A percentile compares a stretch with the other conserved stretches of the same genome.
phyloP scores from a whole-genome alignment of 306 rosid species.

The Rosa chinensis region DNA sequence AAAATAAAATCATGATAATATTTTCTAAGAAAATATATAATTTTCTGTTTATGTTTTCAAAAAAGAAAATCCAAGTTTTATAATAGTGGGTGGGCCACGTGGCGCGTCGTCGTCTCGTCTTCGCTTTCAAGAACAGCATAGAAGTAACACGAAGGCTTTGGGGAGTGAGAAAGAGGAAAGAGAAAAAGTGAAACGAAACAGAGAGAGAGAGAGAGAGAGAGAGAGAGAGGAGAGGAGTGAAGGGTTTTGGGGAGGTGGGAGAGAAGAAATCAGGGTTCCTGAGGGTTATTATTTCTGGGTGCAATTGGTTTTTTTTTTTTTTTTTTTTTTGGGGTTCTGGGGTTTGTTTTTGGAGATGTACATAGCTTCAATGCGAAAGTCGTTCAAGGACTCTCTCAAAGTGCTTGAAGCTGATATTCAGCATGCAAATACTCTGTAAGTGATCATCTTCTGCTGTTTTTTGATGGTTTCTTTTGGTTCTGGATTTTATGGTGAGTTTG shows the following conservation, averaged over 20 bases:
- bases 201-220: neutral
- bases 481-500: neutral
- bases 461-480: neutral
- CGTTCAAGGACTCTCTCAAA: constrained; percentile 95
- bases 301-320: constrained; percentile 3
- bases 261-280: constrained; percentile 30
- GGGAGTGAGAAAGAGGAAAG: constrained; percentile 11
- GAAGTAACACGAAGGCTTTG: constrained; percentile 56
- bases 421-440: constrained; percentile 93
- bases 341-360: constrained; percentile 50
- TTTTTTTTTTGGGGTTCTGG: neutral
- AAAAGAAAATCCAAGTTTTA: neutral
- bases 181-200: neutral
- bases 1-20: too few species aligned
- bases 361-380: constrained; percentile 89
- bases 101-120: constrained; percentile 49
- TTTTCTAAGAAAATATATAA: neutral
- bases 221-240: constrained; percentile 17
- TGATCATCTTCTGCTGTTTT: neutral
- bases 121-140: constrained; percentile 66
- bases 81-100: constrained; percentile 43
- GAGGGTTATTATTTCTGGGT: neutral
- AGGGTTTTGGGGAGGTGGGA: constrained; percentile 18
- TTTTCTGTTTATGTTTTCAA: neutral
- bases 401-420: constrained; percentile 98